These are phyloP conservation scores for Talaromyces sp. DNA, from an alignment of 2,329 filamentous ascomycete genomes.

Conservation along the genomic window DNA sequence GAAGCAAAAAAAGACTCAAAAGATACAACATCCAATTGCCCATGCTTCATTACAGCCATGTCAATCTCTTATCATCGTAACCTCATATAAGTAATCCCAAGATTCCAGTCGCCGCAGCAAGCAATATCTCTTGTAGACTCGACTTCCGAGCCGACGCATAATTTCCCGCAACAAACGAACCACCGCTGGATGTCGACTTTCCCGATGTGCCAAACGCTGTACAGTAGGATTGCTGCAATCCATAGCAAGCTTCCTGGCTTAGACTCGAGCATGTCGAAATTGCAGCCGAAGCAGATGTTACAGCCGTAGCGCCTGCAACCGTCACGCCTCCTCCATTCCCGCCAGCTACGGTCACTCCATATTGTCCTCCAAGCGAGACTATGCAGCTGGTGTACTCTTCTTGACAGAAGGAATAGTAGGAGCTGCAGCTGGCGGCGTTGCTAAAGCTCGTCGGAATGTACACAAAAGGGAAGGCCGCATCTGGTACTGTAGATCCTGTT, in stretches of 20 bases:
- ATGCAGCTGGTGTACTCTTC: slow-evolving; percentile 46
- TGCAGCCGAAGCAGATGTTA: slow-evolving; percentile 40
- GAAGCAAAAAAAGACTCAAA: neutral
- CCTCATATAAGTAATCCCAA: slow-evolving; percentile 44
- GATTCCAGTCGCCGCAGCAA: slow-evolving; percentile 45
- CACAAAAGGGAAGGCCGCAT: slow-evolving; percentile 51
- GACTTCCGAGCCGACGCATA: slow-evolving; percentile 32
- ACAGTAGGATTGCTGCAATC: slow-evolving; percentile 48
- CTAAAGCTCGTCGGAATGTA: slow-evolving; percentile 53
- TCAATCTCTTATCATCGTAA: neutral
- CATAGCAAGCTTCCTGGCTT: slow-evolving; percentile 48
- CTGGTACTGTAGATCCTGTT: slow-evolving; percentile 48
- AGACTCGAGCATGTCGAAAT: slow-evolving; percentile 47
- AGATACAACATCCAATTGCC: neutral
- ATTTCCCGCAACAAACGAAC: slow-evolving; percentile 20
- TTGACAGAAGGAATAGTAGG: slow-evolving; percentile 53
- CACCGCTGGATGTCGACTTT: slow-evolving; percentile 24
- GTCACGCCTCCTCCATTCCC: slow-evolving; percentile 52
- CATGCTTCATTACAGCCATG: neutral
- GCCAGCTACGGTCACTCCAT: slow-evolving; percentile 52
- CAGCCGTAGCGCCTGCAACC: slow-evolving; percentile 42
- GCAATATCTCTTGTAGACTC: slow-evolving; percentile 41
- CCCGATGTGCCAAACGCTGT: slow-evolving; percentile 32
- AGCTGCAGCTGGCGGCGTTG: slow-evolving; percentile 51
- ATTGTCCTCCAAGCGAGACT: slow-evolving; percentile 46